phyloP scores from a whole-genome alignment of 23 red algal species.

The Chondrus crispus region DNA sequence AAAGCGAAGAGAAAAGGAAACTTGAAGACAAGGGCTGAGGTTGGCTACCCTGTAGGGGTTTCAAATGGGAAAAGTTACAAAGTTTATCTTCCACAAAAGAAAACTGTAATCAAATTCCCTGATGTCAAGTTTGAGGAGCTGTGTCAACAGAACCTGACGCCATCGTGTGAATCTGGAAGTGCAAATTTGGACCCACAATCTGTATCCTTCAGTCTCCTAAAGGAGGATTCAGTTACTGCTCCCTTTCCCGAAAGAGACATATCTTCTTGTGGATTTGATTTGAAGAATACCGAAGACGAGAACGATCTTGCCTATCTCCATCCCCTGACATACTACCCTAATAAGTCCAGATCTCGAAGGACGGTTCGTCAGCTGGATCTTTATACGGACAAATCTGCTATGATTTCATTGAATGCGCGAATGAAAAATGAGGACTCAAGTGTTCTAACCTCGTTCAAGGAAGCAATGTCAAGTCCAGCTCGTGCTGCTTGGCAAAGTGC shows the following conservation, averaged over 20 bases:
- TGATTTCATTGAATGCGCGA: neutral
- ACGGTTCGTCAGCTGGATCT: neutral
- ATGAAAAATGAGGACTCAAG: neutral
- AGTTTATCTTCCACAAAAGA: neutral
- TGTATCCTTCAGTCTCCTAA: neutral
- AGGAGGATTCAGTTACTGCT: neutral
- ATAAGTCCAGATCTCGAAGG: neutral
- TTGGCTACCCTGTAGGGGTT: neutral
- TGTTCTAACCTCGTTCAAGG: neutral
- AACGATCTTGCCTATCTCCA: neutral
- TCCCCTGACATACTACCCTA: neutral
- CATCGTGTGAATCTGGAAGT: neutral
- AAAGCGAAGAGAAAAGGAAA: neutral
- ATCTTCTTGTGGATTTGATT: neutral
- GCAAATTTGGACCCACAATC: neutral
- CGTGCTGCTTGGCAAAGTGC: neutral
- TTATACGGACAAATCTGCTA: neutral
- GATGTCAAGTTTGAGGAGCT: neutral
- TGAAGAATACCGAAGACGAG: neutral
- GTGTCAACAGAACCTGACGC: neutral
- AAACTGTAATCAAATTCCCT: neutral
- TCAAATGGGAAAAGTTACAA: neutral
- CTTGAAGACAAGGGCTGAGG: neutral
- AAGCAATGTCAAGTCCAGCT: neutral
- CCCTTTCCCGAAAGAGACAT: neutral